Percentiles rank a stretch among this genome's conserved stretches.
Conservation (phyloP, 768 basidiomycete species). For the Collybiopsis luxurians region DNA sequence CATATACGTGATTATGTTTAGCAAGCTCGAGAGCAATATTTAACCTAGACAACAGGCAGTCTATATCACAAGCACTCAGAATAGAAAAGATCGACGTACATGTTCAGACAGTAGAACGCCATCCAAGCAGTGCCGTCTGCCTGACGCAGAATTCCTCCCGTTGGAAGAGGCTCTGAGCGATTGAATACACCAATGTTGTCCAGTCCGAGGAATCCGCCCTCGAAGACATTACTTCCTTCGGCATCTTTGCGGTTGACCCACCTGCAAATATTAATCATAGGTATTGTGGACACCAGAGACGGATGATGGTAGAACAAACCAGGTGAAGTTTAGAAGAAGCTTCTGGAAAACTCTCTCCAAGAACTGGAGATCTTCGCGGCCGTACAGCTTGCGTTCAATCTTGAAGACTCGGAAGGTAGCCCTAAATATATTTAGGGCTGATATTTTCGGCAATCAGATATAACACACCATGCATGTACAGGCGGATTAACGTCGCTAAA, state of each 20-base stretch:
- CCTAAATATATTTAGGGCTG: conserved; percentile 37
- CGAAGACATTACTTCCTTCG: conserved; percentile 94
- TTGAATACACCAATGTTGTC: conserved; percentile 99
- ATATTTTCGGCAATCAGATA: not conserved
- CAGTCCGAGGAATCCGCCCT: conserved; percentile 95
- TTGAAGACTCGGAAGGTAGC: conserved; percentile 99
- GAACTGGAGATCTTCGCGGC: conserved; percentile 87
- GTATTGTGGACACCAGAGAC: not conserved
- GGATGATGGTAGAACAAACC: conserved; percentile 42
- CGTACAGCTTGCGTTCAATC: conserved; percentile 94
- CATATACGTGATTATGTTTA: conserved; percentile 96
- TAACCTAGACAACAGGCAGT: conserved; percentile 50
- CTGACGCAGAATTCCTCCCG: conserved; percentile 90
- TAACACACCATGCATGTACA: conserved; percentile 90
- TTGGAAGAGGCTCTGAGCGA: conserved; percentile 94
- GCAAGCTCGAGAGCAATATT: conserved; percentile 97
- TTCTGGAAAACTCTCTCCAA: conserved; percentile 99
- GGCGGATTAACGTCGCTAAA: conserved; percentile 98
- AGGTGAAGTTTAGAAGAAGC: conserved; percentile 93
- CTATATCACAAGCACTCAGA: not conserved
- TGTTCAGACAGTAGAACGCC: conserved; percentile 98
- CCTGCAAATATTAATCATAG: conserved; percentile 36
- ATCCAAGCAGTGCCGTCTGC: conserved; percentile 99
- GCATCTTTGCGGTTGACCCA: conserved; percentile 99
- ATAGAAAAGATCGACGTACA: conserved; percentile 43